Base-by-base conservation (phyloP, 177 flowering plant species). In the Telopea speciosissima region DNA sequence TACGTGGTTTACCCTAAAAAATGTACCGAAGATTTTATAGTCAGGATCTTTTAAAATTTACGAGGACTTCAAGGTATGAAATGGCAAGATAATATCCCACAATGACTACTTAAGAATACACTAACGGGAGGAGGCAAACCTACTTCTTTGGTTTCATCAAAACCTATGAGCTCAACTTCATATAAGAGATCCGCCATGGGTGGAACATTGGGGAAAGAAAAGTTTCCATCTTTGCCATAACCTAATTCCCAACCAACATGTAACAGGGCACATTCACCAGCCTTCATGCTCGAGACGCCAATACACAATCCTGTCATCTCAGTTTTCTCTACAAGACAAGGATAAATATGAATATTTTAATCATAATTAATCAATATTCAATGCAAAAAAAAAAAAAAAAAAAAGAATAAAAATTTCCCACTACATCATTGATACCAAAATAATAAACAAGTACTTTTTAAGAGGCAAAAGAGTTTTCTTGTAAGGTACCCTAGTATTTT, bases 141-240 rank as follows among this genome's bases (percentile, higher is more conserved):
- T 79, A 93, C 99, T 80, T 92, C 97, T 82, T 85, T 85, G 69
- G 88, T 69, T 74, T 74, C 77, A 74, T 79, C 99, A 81, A 93
- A 93, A 40, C 99, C 99, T 74, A 95, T 85, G 65, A 95, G 91
- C 85, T 92, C 98, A 79, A 91, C 96, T 81, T 95, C 99, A 81
- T 91, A 95, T 31, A 88, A 28, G 31, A 95, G 75, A 76, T 95
- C 96, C 65, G 97, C 94, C 93, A 80, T 88, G 24, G 98, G 96
- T 25, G 99, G 97, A 78, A 95, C 99, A 82, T 95, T 95, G 65
- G 99, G 99, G 72, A 95, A 95, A 70, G 99, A 93, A 80, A 95
- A 95, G 81, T 70, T 91, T 76, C 99, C 99, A 70, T 95, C 97
- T 83, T 91, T 81, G 61, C 99, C 98, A 80, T 95, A 95, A 7